phyloP scores from a whole-genome alignment of 306 rosid genomes.

The Sicyos edulis region DNA sequence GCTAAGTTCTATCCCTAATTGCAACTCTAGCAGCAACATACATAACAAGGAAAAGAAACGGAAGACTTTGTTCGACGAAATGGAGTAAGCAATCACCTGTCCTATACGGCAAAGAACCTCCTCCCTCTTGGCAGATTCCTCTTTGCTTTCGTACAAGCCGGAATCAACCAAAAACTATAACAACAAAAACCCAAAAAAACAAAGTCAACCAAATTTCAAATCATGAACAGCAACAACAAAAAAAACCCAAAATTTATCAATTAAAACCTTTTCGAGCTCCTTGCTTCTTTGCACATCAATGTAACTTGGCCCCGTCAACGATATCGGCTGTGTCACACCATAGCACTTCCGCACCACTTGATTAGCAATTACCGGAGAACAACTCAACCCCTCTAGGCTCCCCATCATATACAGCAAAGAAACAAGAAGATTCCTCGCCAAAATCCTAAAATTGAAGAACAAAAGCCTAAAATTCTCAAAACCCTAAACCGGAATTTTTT shows the following conservation, averaged over 20 bases:
- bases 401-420: conserved; percentile 35
- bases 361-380: conserved; percentile 24
- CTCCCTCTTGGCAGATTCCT: conserved; percentile 51
- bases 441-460: not conserved
- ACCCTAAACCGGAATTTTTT: not conserved
- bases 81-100: conserved; percentile 37
- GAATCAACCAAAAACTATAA: conserved; percentile 62
- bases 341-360: conserved; percentile 30
- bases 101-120: conserved; percentile 75
- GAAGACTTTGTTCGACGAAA: not conserved
- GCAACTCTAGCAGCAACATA: not conserved
- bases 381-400: conserved; percentile 39
- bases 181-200: not conserved
- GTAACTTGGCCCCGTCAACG: conserved; percentile 50
- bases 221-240: not conserved
- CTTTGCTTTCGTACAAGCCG: conserved; percentile 72
- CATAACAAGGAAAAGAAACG: not conserved
- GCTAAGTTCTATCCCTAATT: not conserved
- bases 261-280: conserved; percentile 56
- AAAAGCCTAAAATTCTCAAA: not conserved
- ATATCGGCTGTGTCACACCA: conserved; percentile 66
- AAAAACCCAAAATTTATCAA: not conserved
- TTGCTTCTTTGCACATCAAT: conserved; percentile 40
- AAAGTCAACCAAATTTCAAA: not conserved
- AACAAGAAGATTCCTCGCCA: not conserved